Evolutionary conservation across 495 filamentous ascomycete species (phyloP), one percentile per base, ranked within the genome.

Genomic region (Cercophora sp.): DNA sequence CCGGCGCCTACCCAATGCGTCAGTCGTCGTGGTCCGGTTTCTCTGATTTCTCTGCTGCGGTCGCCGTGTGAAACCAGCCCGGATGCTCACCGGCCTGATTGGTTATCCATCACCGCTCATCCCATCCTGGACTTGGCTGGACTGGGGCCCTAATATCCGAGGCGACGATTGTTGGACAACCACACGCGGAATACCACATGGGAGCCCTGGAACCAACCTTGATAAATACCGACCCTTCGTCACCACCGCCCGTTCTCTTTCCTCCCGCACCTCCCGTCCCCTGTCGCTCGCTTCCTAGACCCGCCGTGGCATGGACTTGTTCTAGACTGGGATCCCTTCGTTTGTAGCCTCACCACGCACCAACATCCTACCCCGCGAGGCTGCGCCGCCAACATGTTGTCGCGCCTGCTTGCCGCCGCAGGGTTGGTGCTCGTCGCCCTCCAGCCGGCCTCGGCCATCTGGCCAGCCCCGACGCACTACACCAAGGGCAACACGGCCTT

Each of bases 401-500:
- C 62, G 49, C 58, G 44, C 6, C 32, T 70, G 16, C 53, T 66
- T 35, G 64, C 66, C 24, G 49, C 73, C 45, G 52, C 67, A 54
- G 50, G 57, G 27, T 50, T 73, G 45, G 48, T 66, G 23, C 63
- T 73, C 45, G 50, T 72, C 52, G 62, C 67, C 43, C 51, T 41
- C 8, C 29, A 36, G 31, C 62, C 66, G 11, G 71, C 54, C 26
- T 56, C 59, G 6, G 84, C 83, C 1, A 64, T 86, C 44, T 86
- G 84, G 84, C 84, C 84, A 2, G 67, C 77, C 6, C 84, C 84
- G 9, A 56, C 64, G 34, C 71, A 59, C 40, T 75, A 77, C 57
- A 71, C 68, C 43, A 76, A 69, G 48, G 84, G 84, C 8, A 69
- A 68, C 52, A 70, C 71, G 3, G 71, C 75, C 15, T 54, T 85